Conservation (phyloP, 1,284 basidiomycete genomes). For the Tylopilus sp. region DNA sequence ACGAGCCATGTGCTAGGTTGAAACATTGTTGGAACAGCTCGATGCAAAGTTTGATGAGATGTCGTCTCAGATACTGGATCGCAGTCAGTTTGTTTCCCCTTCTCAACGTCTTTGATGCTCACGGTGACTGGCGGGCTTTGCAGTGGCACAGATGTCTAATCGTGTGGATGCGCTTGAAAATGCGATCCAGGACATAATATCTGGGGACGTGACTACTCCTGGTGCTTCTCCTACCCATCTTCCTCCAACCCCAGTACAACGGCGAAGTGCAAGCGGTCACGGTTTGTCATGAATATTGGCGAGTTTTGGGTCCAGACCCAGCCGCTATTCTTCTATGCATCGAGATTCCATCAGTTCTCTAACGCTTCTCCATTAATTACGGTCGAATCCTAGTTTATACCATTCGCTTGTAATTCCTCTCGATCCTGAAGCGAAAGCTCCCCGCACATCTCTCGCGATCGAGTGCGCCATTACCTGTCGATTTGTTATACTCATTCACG, state of each 20-base stretch:
- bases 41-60: slow-evolving; percentile 87
- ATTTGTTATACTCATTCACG: slow-evolving; percentile 1
- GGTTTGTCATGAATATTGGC: slow-evolving; percentile 31
- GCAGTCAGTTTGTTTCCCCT: slow-evolving; percentile 63
- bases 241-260: slow-evolving; percentile 38
- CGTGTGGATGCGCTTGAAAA: slow-evolving; percentile 85
- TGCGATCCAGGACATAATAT: slow-evolving; percentile 87
- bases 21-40: slow-evolving; percentile 80
- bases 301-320: slow-evolving; percentile 18
- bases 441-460: neutral
- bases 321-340: slow-evolving; percentile 23
- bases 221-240: slow-evolving; percentile 62
- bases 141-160: slow-evolving; percentile 87
- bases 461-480: neutral
- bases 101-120: neutral
- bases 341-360: slow-evolving; percentile 13
- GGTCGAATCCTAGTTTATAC: slow-evolving; percentile 25
- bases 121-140: slow-evolving; percentile 14
- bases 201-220: slow-evolving; percentile 62
- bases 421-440: neutral
- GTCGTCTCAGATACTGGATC: slow-evolving; percentile 83
- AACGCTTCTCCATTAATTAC: slow-evolving; percentile 29
- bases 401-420: slow-evolving; percentile 24
- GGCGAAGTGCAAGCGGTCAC: slow-evolving; percentile 51
- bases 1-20: slow-evolving; percentile 62